Percentiles rank a stretch among this genome's conserved stretches.
phyloP scores from a whole-genome alignment of 805 yeast species.

The Starmera caribaea region DNA sequence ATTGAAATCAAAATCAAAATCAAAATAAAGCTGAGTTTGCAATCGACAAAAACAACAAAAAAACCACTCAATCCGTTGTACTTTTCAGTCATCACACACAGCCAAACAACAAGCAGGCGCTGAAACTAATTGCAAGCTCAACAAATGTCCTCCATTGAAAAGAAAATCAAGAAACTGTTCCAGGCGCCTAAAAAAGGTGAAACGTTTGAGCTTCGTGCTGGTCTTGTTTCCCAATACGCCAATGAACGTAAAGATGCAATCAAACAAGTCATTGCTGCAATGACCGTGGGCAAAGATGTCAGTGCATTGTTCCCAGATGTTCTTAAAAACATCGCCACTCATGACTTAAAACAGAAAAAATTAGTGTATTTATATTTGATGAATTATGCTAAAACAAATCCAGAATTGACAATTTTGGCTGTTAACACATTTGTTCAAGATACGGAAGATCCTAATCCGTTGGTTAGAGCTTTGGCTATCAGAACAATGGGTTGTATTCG shows the following conservation, averaged over 20 bases:
- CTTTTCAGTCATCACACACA: no score
- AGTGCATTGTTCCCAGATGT: conserved; percentile 93
- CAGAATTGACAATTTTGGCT: conserved; percentile 91
- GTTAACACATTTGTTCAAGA: conserved; percentile 95
- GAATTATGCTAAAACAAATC: conserved; percentile 96
- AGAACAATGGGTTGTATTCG: conserved; percentile 98
- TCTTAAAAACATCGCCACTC: conserved; percentile 91
- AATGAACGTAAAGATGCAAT: conserved; percentile 94
- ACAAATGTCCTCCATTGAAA: conserved; percentile 28
- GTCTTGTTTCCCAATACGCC: conserved; percentile 90
- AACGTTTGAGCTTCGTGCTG: conserved; percentile 82
- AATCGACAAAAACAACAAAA: no score
- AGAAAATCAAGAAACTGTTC: conserved; percentile 44
- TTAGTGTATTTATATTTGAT: conserved; percentile 88
- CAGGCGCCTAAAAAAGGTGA: conserved; percentile 61
- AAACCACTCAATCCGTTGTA: no score
- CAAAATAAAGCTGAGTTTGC: no score
- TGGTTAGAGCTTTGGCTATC: conserved; percentile 91
- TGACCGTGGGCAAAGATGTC: conserved; percentile 97
- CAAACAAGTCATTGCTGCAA: conserved; percentile 92
- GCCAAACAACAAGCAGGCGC: no score
- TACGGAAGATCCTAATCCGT: conserved; percentile 93
- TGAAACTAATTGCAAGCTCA: no score
- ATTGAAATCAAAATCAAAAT: no score
- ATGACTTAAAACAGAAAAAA: conserved; percentile 93